phyloP scores from a whole-genome alignment of 176 grass and related monocot genomes.

The Avena sativa region DNA sequence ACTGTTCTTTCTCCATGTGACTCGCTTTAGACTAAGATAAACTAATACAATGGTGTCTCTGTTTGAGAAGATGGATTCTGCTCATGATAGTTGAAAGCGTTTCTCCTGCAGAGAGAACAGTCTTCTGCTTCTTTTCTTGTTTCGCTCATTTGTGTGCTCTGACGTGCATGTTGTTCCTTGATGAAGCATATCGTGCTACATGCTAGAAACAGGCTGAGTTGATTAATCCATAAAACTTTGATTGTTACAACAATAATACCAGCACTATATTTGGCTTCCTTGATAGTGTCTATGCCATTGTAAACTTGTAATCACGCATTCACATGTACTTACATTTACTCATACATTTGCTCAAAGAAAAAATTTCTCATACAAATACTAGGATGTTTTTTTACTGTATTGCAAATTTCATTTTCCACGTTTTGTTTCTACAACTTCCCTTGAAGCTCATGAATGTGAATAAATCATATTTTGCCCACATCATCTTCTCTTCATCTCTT shows the following conservation, averaged over 20 bases:
- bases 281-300: background rate
- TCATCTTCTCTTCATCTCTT: slow-evolving; percentile 47
- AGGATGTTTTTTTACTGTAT: background rate
- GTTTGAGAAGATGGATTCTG: background rate
- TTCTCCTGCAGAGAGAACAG: background rate
- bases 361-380: background rate
- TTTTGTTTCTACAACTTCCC: background rate
- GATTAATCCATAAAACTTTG: background rate
- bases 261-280: background rate
- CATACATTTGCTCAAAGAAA: background rate
- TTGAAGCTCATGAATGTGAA: background rate
- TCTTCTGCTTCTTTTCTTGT: background rate
- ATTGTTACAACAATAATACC: background rate
- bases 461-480: slow-evolving; percentile 8
- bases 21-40: background rate
- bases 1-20: background rate
- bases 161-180: background rate
- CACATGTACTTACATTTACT: background rate
- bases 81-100: background rate
- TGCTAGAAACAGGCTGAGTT: background rate
- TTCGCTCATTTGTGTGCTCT: background rate
- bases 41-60: background rate
- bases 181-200: background rate
- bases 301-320: background rate
- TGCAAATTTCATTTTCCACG: background rate